phyloP scores from a whole-genome alignment of 805 yeast species.

The Myxozyma kluyveri region DNA sequence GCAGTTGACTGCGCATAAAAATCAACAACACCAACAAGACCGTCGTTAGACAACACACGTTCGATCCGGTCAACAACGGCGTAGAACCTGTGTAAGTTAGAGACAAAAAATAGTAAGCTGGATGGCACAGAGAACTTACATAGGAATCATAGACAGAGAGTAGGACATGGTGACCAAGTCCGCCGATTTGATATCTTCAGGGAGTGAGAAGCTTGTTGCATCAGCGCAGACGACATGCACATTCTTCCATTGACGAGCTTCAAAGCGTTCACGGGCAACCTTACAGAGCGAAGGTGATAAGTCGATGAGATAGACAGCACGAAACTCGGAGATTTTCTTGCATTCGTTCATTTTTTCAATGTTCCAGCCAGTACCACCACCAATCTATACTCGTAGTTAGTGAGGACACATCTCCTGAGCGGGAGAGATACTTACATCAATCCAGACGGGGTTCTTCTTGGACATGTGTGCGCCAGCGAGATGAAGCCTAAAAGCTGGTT shows the following conservation, averaged over 20 bases:
- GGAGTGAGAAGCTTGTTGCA: constrained; percentile 66
- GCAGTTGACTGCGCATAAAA: constrained; percentile 73
- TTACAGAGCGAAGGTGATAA: constrained; percentile 73
- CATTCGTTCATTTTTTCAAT: constrained; percentile 65
- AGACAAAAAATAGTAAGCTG: neutral
- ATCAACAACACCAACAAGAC: constrained; percentile 69
- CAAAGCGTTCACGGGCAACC: constrained; percentile 62
- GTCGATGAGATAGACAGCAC: constrained; percentile 69
- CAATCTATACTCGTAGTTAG: constrained; percentile 43
- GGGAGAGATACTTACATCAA: constrained; percentile 43
- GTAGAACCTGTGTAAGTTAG: constrained; percentile 39
- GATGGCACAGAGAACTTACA: constrained; percentile 42
- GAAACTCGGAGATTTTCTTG: constrained; percentile 50
- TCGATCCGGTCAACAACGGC: constrained; percentile 70
- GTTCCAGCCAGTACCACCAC: constrained; percentile 85
- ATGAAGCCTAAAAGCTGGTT: constrained; percentile 11
- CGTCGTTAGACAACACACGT: constrained; percentile 51
- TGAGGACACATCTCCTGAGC: neutral
- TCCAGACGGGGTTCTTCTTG: constrained; percentile 55
- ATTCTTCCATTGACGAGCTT: constrained; percentile 49
- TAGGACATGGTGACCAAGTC: constrained; percentile 76
- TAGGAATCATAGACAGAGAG: constrained; percentile 81
- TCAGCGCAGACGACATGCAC: constrained; percentile 71
- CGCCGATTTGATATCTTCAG: constrained; percentile 43
- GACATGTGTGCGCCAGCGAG: constrained; percentile 13